Evolutionary conservation across 345 rosid species (phyloP), one percentile per base, ranked within the genome.

Genomic region (Noccaea caerulescens): DNA sequence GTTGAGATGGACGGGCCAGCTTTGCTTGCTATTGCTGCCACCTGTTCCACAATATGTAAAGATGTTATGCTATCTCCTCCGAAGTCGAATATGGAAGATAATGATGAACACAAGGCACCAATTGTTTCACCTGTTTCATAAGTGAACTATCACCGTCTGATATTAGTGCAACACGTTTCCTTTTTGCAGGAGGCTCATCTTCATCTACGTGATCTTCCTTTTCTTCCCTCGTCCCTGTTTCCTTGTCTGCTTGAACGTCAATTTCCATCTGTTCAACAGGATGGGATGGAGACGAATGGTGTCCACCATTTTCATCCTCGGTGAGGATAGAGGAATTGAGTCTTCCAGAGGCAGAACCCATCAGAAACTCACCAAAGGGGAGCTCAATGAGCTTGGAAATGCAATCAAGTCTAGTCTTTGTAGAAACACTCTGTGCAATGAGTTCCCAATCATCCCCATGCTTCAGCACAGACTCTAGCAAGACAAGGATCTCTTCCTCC

Each of bases 391-490:
- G 82, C 80, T 89, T 94, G 8, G 89, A 59, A 68, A 94, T 87
- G 69, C 99, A 94, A 58, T 91, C 97, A 1, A 85, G 77, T 72
- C 85, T 89, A 47, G 76, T 83, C 85, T 89, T 94, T 16, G 90
- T 85, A 56, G 80, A 79, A 74, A 94, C 87, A 79, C 80, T 82
- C 76, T 83, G 86, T 6, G 95, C 89, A 76, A 91, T 89, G 68
- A 91, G 90, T 57, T 91, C 98, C 99, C 99, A 94, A 61, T 94
- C 86, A 63, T 91, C 88, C 39, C 95, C 96, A 66, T 89, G 91
- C 80, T 76, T 91, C 72, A 82, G 69, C 32, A 86, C 84, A 67
- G 99, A 85, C 63, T 94, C 99, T 41, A 94, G 81, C 55, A 94
- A 87, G 72, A 82, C 84, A 46, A 89, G 79, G 63, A 77, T 85